A percentile compares a stretch with the other conserved stretches of the same genome.
These are phyloP conservation scores for Leptodontidium sp. DNA, from an alignment of 2,329 filamentous ascomycete genomes.

Conservation along the genomic window DNA sequence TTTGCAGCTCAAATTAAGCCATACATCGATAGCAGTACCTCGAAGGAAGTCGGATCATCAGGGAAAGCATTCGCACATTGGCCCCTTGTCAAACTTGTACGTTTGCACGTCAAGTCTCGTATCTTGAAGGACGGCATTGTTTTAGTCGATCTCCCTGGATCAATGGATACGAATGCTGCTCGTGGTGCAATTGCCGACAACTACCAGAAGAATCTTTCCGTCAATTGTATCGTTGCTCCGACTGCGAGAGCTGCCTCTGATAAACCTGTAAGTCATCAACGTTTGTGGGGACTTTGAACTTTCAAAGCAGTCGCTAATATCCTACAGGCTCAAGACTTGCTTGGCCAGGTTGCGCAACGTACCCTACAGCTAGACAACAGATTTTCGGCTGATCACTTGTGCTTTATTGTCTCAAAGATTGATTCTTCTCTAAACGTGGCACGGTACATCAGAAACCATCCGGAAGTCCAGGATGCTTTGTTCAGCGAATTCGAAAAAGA, in stretches of 20 bases:
- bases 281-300: too few species aligned
- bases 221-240: conserved; percentile 32
- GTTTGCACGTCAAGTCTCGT: too few species aligned
- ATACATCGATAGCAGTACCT: too few species aligned
- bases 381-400: conserved; percentile 22
- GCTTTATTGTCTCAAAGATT: conserved; percentile 35
- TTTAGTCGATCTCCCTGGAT: too few species aligned
- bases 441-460: not conserved
- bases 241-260: conserved; percentile 29
- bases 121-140: too few species aligned
- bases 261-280: not conserved
- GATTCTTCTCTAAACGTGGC: conserved; percentile 18
- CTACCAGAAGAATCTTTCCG: conserved; percentile 13
- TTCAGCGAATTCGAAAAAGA: too few species aligned
- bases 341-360: conserved; percentile 28
- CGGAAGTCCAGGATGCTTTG: conserved; percentile 2
- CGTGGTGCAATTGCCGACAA: conserved; percentile 29
- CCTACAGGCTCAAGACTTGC: conserved; percentile 28
- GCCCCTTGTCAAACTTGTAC: too few species aligned
- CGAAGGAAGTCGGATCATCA: too few species aligned
- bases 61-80: too few species aligned
- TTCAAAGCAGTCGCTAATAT: too few species aligned
- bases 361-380: conserved; percentile 35
- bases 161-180: conserved; percentile 35
- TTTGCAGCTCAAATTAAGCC: too few species aligned